A percentile compares a stretch with the other conserved stretches of the same genome.
phyloP scores from a whole-genome alignment of 805 yeast species.

The Yarrowia divulgata region DNA sequence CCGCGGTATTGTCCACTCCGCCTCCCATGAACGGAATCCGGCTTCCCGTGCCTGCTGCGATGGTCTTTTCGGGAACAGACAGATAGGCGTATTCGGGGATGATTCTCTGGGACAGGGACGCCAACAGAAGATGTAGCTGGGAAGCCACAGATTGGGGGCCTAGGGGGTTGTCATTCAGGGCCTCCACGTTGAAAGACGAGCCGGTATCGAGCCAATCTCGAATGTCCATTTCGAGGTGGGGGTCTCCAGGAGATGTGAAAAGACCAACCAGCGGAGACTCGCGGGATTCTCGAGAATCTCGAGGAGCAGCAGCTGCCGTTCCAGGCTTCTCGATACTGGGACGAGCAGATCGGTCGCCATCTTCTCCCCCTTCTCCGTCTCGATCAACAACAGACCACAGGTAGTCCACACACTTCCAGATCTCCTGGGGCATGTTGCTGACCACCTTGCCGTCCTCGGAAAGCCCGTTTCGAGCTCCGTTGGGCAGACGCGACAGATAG shows the following conservation, averaged over 20 bases:
- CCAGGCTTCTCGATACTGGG: constrained; percentile 42
- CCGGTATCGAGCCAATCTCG: constrained; percentile 52
- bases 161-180: constrained; percentile 47
- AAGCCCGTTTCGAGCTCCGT: constrained; percentile 44
- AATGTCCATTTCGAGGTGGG: constrained; percentile 46
- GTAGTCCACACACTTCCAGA: constrained; percentile 51
- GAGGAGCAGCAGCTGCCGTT: constrained; percentile 26
- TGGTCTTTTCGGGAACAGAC: constrained; percentile 45
- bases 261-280: constrained; percentile 36
- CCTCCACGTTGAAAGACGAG: constrained; percentile 47
- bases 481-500: constrained; percentile 43
- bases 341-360: constrained; percentile 44
- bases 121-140: constrained; percentile 47
- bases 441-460: constrained; percentile 38
- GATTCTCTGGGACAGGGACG: constrained; percentile 54
- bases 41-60: constrained; percentile 5
- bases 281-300: not conserved
- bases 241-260: constrained; percentile 43
- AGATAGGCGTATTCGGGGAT: constrained; percentile 49
- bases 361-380: constrained; percentile 28
- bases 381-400: constrained; percentile 45
- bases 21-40: constrained; percentile 31
- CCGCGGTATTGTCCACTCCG: constrained; percentile 40
- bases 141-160: constrained; percentile 56
- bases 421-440: constrained; percentile 50